Evolutionary conservation across 257 asterid species (phyloP), one percentile per base, ranked within the genome.

Genomic region (Cruciata laevipes): DNA sequence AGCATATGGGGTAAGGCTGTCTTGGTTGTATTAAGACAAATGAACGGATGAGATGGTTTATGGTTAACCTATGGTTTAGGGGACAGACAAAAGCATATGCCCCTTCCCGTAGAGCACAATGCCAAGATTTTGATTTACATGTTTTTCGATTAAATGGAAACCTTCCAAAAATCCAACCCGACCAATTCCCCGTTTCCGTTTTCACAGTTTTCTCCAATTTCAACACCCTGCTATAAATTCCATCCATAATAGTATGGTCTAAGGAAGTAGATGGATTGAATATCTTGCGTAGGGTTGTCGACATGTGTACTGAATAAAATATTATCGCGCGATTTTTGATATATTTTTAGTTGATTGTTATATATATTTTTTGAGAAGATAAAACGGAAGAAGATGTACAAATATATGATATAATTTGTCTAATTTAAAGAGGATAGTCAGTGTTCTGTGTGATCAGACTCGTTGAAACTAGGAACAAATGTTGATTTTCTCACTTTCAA

Each of bases 1-100:
- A 52, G 81, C 80, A 79, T 75, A 77, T 79, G 97, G 94, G 75
- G 91, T 89, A 88, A 71, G 44, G 44, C 78, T 87, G 94, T 79
- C 75, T 83, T 83, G 91, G 85, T 74, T 71, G 40, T 76, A 83
- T 83, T 81, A 83, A 75, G 95, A 90, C 97, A 87, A 67, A 84
- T 82, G 79, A 82, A 27, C 38, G 77, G 86, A 67, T 80, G 78
- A 77, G 83, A 75, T 86, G 61, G 63, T 18, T 1, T 78, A 79
- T 82, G 91, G 91, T 83, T 63, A 74, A 80, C 69, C 79, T 75
- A 70, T 77, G 68, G 85, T 83, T 78, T 90, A 79, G 89, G 55
- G 91, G 91, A 85, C 87, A 85, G n/a, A 83, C 72, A 88, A 78
- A 79, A 80, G 81, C 87, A 80, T 83, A 78, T 75, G 83, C 84